A percentile compares a stretch with the other conserved stretches of the same genome.
Evolutionary conservation across 177 flowering plant genomes (phyloP).

Genomic region (Tripterygium wilfordii): DNA sequence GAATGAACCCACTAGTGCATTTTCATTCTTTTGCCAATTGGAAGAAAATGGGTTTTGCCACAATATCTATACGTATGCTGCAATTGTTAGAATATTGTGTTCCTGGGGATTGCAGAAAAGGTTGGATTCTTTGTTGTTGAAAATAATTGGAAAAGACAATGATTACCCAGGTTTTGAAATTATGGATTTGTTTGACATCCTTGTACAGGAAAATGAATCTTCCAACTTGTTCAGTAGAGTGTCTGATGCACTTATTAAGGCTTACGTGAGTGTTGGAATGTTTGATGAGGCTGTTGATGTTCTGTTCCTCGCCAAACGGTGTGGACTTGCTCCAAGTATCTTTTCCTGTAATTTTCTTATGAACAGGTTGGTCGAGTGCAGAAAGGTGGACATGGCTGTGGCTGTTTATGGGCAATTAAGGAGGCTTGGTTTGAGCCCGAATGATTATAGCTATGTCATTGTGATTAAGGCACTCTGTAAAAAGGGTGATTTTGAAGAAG

Average conservation of each 20-base stretch:
- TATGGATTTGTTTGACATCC: constrained; percentile 33
- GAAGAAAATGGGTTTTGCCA: constrained; percentile 44
- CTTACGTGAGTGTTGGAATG: constrained; percentile 37
- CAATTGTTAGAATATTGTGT: constrained; percentile 44
- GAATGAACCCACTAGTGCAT: constrained; percentile 38
- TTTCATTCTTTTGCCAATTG: constrained; percentile 37
- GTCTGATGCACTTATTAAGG: constrained; percentile 49
- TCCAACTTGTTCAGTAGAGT: constrained; percentile 17
- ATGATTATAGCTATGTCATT: constrained; percentile 57
- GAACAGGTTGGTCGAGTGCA: constrained; percentile 40
- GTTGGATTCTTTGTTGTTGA: constrained; percentile 43
- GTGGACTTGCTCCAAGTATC: constrained; percentile 38
- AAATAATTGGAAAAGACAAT: constrained; percentile 30
- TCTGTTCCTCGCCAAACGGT: constrained; percentile 26
- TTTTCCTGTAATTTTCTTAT: constrained; percentile 57
- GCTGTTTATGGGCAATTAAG: constrained; percentile 42
- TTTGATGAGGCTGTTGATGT: constrained; percentile 58
- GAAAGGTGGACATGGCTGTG: constrained; percentile 34
- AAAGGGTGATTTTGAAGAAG: constrained; percentile 45
- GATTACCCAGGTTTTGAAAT: constrained; percentile 30
- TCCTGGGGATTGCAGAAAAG: constrained; percentile 30
- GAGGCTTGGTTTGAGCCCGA: constrained; percentile 43
- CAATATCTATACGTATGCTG: constrained; percentile 34
- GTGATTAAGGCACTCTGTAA: constrained; percentile 53
- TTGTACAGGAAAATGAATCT: constrained; percentile 21